phyloP scores from a whole-genome alignment of 106 monocot genomes.

The Alisma plantagoaquatica region DNA sequence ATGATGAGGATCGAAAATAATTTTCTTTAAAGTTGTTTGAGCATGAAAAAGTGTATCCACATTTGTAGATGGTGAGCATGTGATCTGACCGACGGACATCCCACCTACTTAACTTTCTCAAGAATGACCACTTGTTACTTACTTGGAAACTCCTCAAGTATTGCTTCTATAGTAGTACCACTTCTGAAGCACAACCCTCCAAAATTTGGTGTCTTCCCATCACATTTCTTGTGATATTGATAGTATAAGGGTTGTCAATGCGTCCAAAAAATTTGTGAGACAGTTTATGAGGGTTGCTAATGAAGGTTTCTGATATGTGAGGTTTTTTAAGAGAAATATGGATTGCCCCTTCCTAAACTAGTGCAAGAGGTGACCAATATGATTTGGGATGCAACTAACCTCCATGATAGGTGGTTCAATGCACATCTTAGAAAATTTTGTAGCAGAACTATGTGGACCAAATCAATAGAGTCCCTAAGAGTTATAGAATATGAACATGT shows the following conservation, averaged over 20 bases:
- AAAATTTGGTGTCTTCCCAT: background rate
- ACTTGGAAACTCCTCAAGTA: background rate
- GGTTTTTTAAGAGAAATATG: background rate
- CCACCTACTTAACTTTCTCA: background rate
- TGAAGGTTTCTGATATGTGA: conserved; percentile 3
- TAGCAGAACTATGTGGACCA: background rate
- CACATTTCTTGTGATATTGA: background rate
- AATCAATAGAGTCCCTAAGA: background rate
- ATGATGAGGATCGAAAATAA: background rate
- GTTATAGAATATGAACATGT: background rate
- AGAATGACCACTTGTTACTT: background rate
- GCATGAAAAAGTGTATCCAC: background rate
- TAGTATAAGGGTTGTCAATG: background rate
- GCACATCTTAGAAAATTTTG: background rate
- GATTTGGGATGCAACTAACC: conserved; percentile 6
- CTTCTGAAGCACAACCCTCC: too few species aligned
- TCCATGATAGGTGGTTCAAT: conserved; percentile 1
- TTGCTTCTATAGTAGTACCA: too few species aligned
- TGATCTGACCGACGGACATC: background rate
- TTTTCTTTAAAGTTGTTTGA: background rate
- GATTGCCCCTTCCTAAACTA: background rate
- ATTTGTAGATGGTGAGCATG: background rate
- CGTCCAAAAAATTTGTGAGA: background rate
- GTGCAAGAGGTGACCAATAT: conserved; percentile 3
- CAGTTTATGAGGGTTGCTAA: background rate